phyloP scores from a whole-genome alignment of 2,329 filamentous ascomycete genomes.

The Pseudogymnoascus sp. region DNA sequence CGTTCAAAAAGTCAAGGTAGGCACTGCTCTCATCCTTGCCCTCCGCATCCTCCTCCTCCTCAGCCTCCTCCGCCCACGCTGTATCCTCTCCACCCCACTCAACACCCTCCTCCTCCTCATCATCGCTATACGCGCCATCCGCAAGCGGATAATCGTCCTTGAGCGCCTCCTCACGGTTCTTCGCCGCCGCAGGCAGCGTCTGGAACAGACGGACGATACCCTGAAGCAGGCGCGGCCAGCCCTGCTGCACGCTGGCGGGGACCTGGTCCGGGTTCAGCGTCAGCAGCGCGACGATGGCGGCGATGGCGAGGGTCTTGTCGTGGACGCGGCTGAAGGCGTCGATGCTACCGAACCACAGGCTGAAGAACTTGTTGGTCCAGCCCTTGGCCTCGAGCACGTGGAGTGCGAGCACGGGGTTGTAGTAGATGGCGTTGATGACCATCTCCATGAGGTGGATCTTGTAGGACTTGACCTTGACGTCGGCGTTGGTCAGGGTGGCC shows the following conservation, averaged over 20 bases:
- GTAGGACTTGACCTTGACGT: conserved; percentile 85
- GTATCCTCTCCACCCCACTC: conserved; percentile 75
- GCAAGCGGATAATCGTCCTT: conserved; percentile 78
- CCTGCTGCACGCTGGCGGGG: conserved; percentile 84
- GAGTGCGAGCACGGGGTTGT: conserved; percentile 80
- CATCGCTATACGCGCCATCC: conserved; percentile 51
- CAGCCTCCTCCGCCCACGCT: conserved; percentile 66
- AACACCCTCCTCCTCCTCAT: conserved; percentile 62
- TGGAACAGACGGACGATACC: conserved; percentile 89
- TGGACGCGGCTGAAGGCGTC: conserved; percentile 88
- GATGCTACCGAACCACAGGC: conserved; percentile 95
- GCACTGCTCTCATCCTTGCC: conserved; percentile 85
- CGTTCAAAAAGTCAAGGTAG: conserved; percentile 91
- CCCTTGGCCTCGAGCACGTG: conserved; percentile 82
- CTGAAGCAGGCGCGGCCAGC: conserved; percentile 85
- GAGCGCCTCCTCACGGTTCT: conserved; percentile 86
- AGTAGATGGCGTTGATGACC: conserved; percentile 97
- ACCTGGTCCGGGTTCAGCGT: conserved; percentile 74
- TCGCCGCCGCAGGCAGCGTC: conserved; percentile 77
- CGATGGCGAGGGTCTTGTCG: conserved; percentile 97
- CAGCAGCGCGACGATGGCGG: conserved; percentile 81
- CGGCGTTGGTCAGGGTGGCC: conserved; percentile 65
- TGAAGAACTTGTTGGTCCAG: conserved; percentile 99
- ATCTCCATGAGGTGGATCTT: conserved; percentile 97
- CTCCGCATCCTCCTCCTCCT: conserved; percentile 48